phyloP scores from a whole-genome alignment of 345 rosid species.

The Salix viminalis region DNA sequence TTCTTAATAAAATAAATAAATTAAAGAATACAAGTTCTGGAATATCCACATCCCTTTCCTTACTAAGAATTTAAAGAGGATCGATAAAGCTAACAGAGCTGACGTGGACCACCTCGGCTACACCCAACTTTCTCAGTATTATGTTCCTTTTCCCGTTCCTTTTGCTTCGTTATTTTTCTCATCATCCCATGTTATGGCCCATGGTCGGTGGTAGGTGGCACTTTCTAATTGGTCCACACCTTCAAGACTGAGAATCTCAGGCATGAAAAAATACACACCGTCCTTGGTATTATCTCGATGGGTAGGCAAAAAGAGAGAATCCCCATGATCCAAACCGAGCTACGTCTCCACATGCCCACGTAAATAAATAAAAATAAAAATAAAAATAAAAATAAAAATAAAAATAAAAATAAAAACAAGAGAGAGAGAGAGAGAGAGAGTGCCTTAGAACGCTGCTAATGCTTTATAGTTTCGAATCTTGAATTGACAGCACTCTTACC shows the following conservation, averaged over 20 bases:
- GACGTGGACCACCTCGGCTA: neutral
- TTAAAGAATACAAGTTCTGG: neutral
- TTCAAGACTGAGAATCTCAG: neutral
- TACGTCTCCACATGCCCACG: neutral
- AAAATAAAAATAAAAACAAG: no score
- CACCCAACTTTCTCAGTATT: neutral
- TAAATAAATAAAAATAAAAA: no score
- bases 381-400: no score
- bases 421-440: no score
- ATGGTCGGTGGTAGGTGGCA: conserved; percentile 10
- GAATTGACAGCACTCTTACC: no score
- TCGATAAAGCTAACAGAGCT: neutral
- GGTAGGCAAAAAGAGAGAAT: neutral
- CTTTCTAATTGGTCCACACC: neutral
- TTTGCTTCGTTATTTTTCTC: conserved; percentile 2
- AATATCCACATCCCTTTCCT: neutral
- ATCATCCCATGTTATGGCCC: conserved; percentile 2
- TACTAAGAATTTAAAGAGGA: neutral
- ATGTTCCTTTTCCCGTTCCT: neutral
- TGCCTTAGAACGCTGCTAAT: no score
- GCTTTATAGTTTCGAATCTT: no score
- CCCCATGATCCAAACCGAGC: neutral
- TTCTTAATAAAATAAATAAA: neutral
- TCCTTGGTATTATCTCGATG: neutral
- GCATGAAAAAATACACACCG: neutral